Evolutionary conservation across 2,329 filamentous ascomycete genomes (phyloP).

Genomic region (Lanzia echinophila): DNA sequence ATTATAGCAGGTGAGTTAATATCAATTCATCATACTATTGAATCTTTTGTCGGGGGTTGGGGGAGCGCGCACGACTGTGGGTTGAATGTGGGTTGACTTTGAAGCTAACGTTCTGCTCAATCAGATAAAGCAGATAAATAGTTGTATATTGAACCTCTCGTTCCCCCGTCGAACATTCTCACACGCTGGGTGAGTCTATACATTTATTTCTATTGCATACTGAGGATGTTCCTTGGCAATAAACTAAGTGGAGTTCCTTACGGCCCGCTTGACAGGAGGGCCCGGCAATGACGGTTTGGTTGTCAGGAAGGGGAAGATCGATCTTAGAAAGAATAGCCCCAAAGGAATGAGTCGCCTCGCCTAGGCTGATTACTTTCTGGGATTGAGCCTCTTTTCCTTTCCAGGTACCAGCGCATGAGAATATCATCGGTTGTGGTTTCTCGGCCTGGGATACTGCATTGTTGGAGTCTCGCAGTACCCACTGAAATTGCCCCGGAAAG

Average conservation of each 20-base stretch:
- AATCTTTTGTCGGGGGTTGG: background rate
- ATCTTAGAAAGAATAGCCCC: too few relatives aligned
- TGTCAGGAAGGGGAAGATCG: too few relatives aligned
- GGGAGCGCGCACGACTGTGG: background rate
- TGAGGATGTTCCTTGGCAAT: background rate
- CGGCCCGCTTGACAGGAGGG: background rate
- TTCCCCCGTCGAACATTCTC: background rate
- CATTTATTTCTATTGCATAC: background rate
- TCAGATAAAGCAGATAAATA: conserved; percentile 16
- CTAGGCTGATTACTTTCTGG: background rate
- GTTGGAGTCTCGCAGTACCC: too few relatives aligned
- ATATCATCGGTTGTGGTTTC: too few relatives aligned
- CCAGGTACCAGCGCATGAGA: too few relatives aligned
- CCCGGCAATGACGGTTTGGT: background rate
- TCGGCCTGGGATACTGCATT: too few relatives aligned
- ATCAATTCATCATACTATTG: background rate
- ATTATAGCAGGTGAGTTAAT: conserved; percentile 12
- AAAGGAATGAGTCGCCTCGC: too few relatives aligned
- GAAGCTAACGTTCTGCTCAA: background rate
- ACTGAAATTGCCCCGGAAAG: too few relatives aligned
- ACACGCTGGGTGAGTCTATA: conserved; percentile 9
- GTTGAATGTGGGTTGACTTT: background rate
- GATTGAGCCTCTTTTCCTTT: too few relatives aligned
- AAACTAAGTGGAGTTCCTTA: background rate
- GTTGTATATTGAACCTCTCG: background rate